phyloP scores from a whole-genome alignment of 2,329 filamentous ascomycete species.

The Tolypocladium amazonense region DNA sequence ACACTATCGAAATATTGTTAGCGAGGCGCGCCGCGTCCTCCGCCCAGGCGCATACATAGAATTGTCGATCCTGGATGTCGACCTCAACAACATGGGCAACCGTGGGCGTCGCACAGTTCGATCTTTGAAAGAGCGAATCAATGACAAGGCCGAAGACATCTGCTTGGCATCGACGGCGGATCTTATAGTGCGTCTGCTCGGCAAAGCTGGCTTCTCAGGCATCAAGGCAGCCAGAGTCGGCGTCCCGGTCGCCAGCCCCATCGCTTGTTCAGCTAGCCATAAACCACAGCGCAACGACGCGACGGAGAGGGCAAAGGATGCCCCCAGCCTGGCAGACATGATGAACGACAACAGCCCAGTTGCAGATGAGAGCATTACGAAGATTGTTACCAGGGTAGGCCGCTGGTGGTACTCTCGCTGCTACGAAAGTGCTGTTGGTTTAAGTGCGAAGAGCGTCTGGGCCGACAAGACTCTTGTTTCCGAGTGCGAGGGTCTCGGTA shows the following conservation, averaged over 20 bases:
- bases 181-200: constrained; percentile 54
- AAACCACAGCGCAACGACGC: constrained; percentile 7
- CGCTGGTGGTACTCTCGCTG: constrained; percentile 95
- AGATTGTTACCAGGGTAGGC: constrained; percentile 84
- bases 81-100: constrained; percentile 74
- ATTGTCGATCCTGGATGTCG: constrained; percentile 65
- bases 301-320: constrained; percentile 24
- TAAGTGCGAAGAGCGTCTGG: constrained; percentile 57
- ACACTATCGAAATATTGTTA: constrained; percentile 59
- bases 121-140: constrained; percentile 60
- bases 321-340: constrained; percentile 56
- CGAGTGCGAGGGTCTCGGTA: constrained; percentile 80
- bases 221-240: constrained; percentile 70
- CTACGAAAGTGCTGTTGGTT: constrained; percentile 61
- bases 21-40: constrained; percentile 66
- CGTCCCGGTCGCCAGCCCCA: constrained; percentile 55
- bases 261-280: constrained; percentile 19
- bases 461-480: constrained; percentile 60
- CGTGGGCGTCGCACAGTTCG: constrained; percentile 58
- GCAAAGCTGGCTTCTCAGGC: constrained; percentile 57
- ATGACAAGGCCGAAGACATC: constrained; percentile 46
- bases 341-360: constrained; percentile 58
- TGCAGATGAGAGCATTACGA: constrained; percentile 78
- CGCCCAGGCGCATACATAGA: constrained; percentile 74
- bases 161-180: constrained; percentile 51